Base-by-base conservation (phyloP, 148 eudicot species). In the Rheum nobile region DNA sequence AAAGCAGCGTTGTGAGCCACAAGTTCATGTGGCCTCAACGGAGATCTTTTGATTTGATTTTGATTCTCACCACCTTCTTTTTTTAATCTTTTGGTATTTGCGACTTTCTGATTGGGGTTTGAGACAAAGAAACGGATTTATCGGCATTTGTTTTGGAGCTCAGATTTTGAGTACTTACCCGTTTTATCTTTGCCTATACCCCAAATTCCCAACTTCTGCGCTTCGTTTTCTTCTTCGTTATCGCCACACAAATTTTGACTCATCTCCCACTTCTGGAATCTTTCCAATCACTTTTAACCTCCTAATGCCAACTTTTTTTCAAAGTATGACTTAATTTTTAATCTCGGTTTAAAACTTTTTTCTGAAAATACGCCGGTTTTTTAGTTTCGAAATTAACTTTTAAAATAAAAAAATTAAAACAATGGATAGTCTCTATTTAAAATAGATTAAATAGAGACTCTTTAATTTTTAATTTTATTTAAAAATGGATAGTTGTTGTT, bases 1-100 rank as follows among this genome's bases (percentile, higher is more conserved):
- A 65, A 65, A 72, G 75, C 21, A 67, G 21, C 52, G 85, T 71
- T 84, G 29, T 75, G 72, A 90, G 90, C 95, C 95, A 90, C 88
- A 86, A 88, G 77, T 74, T 87, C 19, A 75, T 81, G 85, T 86
- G 90, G 85, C 71, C 70, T 77, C 4, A 78, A 63, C 1, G 16
- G 39, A 76, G 75, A 80, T 81, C 81, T 75, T 87, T 73, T 65
- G 39, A 32, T 65, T 65, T 65, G 70, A 65, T 65, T 65, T 65
- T 65, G 70, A 65, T 65, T 65, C 70, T 29, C 67, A 11, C 17
- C 65, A 24, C 26, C 26, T 29, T 29, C 32, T 12, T 26, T 61
- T 61, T 34, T 65, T 65, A 28, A 28, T 65, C 63, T 55, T 65
- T 65, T 65, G 22, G 21, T 32, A 28, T 59, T 59, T 59, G 67